Base-by-base conservation (phyloP, 805 yeast species). In the Kodamaea nitidulidarum region DNA sequence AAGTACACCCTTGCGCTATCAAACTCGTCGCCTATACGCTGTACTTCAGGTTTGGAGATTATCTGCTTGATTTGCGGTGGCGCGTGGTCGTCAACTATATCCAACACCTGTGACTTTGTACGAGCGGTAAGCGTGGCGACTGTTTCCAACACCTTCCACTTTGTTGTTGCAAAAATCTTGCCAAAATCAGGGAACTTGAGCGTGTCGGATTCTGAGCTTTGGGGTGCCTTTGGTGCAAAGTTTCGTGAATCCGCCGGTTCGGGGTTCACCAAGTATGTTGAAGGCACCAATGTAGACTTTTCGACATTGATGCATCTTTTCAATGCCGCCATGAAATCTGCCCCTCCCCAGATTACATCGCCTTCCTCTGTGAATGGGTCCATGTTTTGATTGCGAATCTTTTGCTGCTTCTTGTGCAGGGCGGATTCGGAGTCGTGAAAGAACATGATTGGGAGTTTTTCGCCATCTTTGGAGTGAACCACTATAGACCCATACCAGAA, bases 401-500 rank as follows among this genome's bases (percentile, higher is more conserved):
- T 73, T 46, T 80, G 83, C 46, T 76, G 81, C 44, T 73, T 61
- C 36, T 73, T 64, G 0, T 95, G 87, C 29, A 91, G 83, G 5
- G 86, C 81, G 24, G 83, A 77, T 50, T 85, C 90, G 40, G 85
- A 84, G 55, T 93, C 98, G 60, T 93, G 98, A 67, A 93, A 90
- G 59, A 90, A 93, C 29, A 93, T 53, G 4, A 88, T 82, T 0
- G 98, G 98, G 12, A 88, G 61, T 32, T 80, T 77, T 40, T 78
- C 83, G 7, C 78, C 78, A 65, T 77, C 65, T 47, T 76, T 75
- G 1, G 91, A 76, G 58, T 87, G 82, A 20, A 93, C 60, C 2
- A 88, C 67, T 11, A 91, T 65, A 0, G 96, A 85, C 0, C 99
- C 99, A 62, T 76, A 78, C 96, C 97, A 91, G 79, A 88, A 81